Evolutionary conservation across 305 asterid species (phyloP).

Genomic region (Stenogyne calaminthoides): DNA sequence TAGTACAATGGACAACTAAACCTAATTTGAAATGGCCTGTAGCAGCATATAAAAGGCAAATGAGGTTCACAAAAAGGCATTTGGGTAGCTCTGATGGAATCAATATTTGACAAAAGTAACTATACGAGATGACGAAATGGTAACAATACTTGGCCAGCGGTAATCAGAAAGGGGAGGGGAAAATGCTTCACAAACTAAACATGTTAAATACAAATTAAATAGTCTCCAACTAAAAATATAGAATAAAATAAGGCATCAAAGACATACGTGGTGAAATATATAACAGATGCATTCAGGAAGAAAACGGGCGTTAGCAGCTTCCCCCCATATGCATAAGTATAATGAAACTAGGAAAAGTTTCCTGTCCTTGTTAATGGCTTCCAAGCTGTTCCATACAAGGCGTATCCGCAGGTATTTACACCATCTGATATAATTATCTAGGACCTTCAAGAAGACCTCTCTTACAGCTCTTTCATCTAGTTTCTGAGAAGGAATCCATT

Average conservation of each 20-base stretch:
- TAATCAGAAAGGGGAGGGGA: slow-evolving; percentile 8
- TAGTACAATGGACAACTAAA: neutral
- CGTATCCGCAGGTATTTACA: slow-evolving; percentile 90
- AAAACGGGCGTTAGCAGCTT: slow-evolving; percentile 97
- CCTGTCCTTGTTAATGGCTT: slow-evolving; percentile 90
- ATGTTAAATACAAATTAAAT: slow-evolving; percentile 15
- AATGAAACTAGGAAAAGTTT: slow-evolving; percentile 82
- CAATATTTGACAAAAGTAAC: neutral
- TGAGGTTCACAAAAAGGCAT: slow-evolving; percentile 14
- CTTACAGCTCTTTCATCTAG: slow-evolving; percentile 87
- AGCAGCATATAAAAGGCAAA: slow-evolving; percentile 19
- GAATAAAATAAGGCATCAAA: slow-evolving; percentile 25
- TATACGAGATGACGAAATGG: slow-evolving; percentile 1
- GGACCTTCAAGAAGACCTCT: slow-evolving; percentile 90
- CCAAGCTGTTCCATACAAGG: slow-evolving; percentile 89
- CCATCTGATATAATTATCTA: slow-evolving; percentile 98
- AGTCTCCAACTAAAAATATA: slow-evolving; percentile 6
- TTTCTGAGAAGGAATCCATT: slow-evolving; percentile 54
- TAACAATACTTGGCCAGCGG: slow-evolving; percentile 27
- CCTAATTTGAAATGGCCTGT: slow-evolving; percentile 10
- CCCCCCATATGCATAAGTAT: slow-evolving; percentile 98
- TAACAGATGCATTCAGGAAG: slow-evolving; percentile 99
- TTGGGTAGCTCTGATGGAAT: slow-evolving; percentile 11
- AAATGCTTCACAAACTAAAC: slow-evolving; percentile 17
- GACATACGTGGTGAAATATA: slow-evolving; percentile 89